Conservation (phyloP, 2,329 filamentous ascomycete genomes). For the Claviceps maximensis region DNA sequence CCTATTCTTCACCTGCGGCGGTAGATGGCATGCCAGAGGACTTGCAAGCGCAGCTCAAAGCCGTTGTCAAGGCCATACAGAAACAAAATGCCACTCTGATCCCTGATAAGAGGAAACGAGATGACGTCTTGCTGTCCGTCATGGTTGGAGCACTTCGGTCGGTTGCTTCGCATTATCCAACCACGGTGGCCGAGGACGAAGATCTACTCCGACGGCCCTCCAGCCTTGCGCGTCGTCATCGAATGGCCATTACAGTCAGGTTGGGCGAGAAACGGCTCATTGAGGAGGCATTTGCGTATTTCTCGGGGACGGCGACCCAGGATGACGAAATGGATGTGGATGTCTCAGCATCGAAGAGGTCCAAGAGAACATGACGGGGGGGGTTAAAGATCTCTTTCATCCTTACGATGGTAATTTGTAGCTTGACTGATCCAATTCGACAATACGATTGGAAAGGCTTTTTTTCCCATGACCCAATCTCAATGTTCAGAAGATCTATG, state of each 20-base stretch:
- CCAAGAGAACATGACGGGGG: slow-evolving; percentile 13
- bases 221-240: slow-evolving; percentile 22
- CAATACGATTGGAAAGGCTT: not conserved
- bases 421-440: not conserved
- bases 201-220: slow-evolving; percentile 18
- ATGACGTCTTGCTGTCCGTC: slow-evolving; percentile 29
- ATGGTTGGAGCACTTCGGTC: slow-evolving; percentile 25
- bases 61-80: slow-evolving; percentile 34
- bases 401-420: not conserved
- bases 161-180: slow-evolving; percentile 28
- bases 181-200: slow-evolving; percentile 27
- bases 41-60: slow-evolving; percentile 37
- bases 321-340: slow-evolving; percentile 9
- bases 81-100: slow-evolving; percentile 29
- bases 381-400: too few species aligned
- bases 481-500: too few species aligned
- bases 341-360: slow-evolving; percentile 17
- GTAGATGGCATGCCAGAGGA: slow-evolving; percentile 34
- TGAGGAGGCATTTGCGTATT: slow-evolving; percentile 32
- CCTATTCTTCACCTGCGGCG: slow-evolving; percentile 23
- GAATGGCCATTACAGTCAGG: slow-evolving; percentile 55
- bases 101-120: slow-evolving; percentile 35
- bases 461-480: too few species aligned
- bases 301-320: slow-evolving; percentile 15
- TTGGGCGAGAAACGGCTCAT: slow-evolving; percentile 61